Conservation (phyloP, 1,284 basidiomycete genomes). For the Sporisorium reilianum region DNA sequence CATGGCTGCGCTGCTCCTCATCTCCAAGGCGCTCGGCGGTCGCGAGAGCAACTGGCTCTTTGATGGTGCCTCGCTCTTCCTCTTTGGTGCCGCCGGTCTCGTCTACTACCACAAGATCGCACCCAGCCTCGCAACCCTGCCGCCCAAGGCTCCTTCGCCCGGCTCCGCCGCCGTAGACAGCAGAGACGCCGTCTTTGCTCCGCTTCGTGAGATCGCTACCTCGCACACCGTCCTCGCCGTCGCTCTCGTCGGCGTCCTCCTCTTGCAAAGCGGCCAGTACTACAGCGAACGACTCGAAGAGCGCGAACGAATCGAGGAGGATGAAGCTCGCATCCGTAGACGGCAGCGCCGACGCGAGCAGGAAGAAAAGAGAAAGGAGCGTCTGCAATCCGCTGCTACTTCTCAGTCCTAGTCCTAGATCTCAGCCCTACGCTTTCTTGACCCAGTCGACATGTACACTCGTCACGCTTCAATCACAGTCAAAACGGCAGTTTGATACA, state of each 20-base stretch:
- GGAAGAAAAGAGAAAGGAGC: slow-evolving; percentile 50
- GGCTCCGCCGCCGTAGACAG: slow-evolving; percentile 36
- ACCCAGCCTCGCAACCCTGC: slow-evolving; percentile 51
- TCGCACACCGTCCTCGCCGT: slow-evolving; percentile 66
- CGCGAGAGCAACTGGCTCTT: slow-evolving; percentile 68
- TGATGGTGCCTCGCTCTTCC: slow-evolving; percentile 68
- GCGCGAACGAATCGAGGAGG: slow-evolving; percentile 66
- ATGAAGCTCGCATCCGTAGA: slow-evolving; percentile 63
- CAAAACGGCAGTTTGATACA: neutral
- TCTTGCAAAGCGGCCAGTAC: slow-evolving; percentile 68
- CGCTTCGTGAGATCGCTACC: slow-evolving; percentile 65
- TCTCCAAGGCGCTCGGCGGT: slow-evolving; percentile 60
- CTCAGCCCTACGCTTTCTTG: neutral
- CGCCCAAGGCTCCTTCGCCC: slow-evolving; percentile 42
- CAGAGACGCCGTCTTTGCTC: slow-evolving; percentile 42
- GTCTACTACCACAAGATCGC: slow-evolving; percentile 64
- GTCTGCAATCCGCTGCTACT: slow-evolving; percentile 19
- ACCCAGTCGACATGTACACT: neutral
- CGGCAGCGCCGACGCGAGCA: slow-evolving; percentile 58
- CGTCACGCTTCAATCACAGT: too few relatives aligned
- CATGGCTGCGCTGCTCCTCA: slow-evolving; percentile 45
- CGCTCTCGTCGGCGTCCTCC: slow-evolving; percentile 64
- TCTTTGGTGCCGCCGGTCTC: slow-evolving; percentile 61
- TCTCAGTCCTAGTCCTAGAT: slow-evolving; percentile 14
- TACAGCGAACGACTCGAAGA: slow-evolving; percentile 67